Evolutionary conservation across 2,329 filamentous ascomycete species (phyloP), one percentile per base, ranked within the genome.

Genomic region (Claviceps sorghi): DNA sequence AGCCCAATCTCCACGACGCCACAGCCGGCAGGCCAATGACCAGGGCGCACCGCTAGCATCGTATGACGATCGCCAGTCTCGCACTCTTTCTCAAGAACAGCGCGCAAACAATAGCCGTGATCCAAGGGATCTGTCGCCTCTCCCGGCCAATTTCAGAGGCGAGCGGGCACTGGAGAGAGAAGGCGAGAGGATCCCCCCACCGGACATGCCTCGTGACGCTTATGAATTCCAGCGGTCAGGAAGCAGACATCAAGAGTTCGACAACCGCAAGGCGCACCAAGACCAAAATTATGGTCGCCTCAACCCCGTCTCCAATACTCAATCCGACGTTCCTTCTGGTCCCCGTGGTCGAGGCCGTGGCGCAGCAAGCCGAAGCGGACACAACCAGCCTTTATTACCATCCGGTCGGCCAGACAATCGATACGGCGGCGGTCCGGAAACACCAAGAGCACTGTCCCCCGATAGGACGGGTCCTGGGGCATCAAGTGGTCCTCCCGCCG

Each of bases 241-340:
- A 30, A 53, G 58, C 10, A 63, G 64, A 4, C 69, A 70, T 41
- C 62, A 65, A 2, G 78, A 82, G 32, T 58, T 67, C 3, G 76
- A 80, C 46, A 73, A 78, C 57, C 74, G 56, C 9, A 58, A 73
- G 21, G 70, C 68, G 52, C 74, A 77, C 55, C 75, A 80, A 57
- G 80, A 84, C 61, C 76, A 77, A 17, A 80, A 77, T 52, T 83
- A 83, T 58, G 80, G 80, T 30, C 77, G 80, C 2, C 69, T 84
- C 48, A 82, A 79, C 55, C 67, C 74, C 2, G 72, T 75, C 49
- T 8, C 51, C n/a, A 53, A 49, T 48, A 69, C 70, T 26, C 64
- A 71, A 34, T 59, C 72, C 64, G 64, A 69, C 29, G 72, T 76
- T 42, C 79, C 79, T 3, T 74, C 75, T n/a, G 80, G 77, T 2